Base-by-base conservation (phyloP, 345 rosid genomes). In the Erucastrum elatum region DNA sequence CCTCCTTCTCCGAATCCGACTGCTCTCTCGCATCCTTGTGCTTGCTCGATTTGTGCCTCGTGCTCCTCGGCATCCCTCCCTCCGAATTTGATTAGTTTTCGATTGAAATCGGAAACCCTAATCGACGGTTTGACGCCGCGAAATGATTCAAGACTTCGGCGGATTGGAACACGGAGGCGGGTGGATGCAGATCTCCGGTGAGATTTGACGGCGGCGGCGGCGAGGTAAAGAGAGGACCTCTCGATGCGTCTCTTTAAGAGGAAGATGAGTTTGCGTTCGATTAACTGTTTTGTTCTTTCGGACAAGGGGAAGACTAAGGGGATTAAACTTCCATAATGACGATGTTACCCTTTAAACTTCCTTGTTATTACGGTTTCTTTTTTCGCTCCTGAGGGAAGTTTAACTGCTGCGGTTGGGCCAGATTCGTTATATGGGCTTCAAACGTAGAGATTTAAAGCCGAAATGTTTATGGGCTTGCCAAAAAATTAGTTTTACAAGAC, bases 31-130 rank as follows among this genome's bases (percentile, higher is more conserved):
- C 85, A 72, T 91, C 98, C 82, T 84, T 84, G 75, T 90, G 93
- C 85, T 90, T 95, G 84, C 97, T 90, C 79, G 98, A 93, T 86
- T 91, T 95, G 84, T 93, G 99, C 82, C 99, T 86, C 26, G 98
- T 88, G 84, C 98, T 91, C 82, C 89, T 80, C 75, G 98, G 88
- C 99, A 95, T 93, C 87, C 21, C 26, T 35, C 67, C 13, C 26
- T 55, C 56, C 17, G n/a, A 49, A 21, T 21, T 58, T 69, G 21
- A 44, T 26, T 49, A 21, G 21, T 66, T 34, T 41, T 58, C 75
- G 76, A 71, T 64, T 60, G 31, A 75, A 9, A 77, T 58, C 60
- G 71, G 72, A 78, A 82, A 81, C 86, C 84, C 84, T 81, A 84
- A 83, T 71, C n/a, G 16, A 58, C 30, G 63, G 64, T 63, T 39